A percentile compares a stretch with the other conserved stretches of the same genome.
phyloP scores from a whole-genome alignment of 441 rosid genomes.

The Jatropha multifida region DNA sequence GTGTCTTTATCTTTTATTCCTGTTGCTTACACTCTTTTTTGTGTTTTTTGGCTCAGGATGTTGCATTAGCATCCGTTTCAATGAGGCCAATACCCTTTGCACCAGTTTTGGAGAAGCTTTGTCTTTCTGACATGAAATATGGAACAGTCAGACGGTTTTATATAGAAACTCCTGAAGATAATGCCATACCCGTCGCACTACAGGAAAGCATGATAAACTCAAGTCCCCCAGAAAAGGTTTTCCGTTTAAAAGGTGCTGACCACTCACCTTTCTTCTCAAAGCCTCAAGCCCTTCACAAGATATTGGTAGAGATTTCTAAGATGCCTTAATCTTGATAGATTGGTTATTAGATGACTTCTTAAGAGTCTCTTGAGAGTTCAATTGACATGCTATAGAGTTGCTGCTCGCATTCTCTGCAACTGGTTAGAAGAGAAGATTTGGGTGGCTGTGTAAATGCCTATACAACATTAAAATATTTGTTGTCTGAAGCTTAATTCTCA shows the following conservation, averaged over 20 bases:
- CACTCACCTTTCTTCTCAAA: slow-evolving; percentile 98
- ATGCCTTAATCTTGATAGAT: slow-evolving; percentile 33
- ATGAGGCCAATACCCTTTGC: slow-evolving; percentile 92
- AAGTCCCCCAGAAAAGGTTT: slow-evolving; percentile 74
- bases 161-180: slow-evolving; percentile 71
- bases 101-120: slow-evolving; percentile 86
- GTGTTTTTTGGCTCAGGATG: slow-evolving; percentile 47
- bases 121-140: slow-evolving; percentile 58
- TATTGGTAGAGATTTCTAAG: slow-evolving; percentile 68
- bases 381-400: slow-evolving; percentile 3
- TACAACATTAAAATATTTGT: slow-evolving; percentile 8
- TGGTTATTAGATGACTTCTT: slow-evolving; percentile 6
- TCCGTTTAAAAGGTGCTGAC: slow-evolving; percentile 76
- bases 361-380: neutral
- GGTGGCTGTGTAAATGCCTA: slow-evolving; percentile 19
- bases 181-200: slow-evolving; percentile 58
- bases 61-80: slow-evolving; percentile 88
- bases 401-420: neutral
- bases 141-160: slow-evolving; percentile 86
- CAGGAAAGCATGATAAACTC: slow-evolving; percentile 75
- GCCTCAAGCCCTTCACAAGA: slow-evolving; percentile 88
- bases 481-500: slow-evolving; percentile 1
- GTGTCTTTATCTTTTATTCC: neutral
- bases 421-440: slow-evolving; percentile 10
- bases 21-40: slow-evolving; percentile 6